Evolutionary conservation across 1,284 basidiomycete species (phyloP).

Genomic region (Malassezia globosa): DNA sequence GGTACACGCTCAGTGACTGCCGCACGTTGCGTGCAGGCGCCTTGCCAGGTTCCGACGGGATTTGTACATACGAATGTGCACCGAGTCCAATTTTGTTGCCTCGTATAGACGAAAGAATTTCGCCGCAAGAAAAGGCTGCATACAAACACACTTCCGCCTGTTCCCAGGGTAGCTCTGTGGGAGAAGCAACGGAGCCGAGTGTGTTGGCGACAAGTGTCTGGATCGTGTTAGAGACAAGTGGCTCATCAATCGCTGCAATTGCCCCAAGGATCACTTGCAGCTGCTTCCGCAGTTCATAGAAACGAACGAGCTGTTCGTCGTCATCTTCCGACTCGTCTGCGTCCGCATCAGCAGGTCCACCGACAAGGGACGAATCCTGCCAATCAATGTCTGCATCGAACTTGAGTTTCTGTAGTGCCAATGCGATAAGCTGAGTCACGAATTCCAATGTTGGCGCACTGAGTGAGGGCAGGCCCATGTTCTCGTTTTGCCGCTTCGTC

Average conservation of each 20-base stretch:
- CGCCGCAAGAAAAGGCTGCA: slow-evolving; percentile 84
- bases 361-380: slow-evolving; percentile 52
- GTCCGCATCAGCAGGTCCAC: slow-evolving; percentile 59
- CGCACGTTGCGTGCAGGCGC: slow-evolving; percentile 30
- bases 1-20: slow-evolving; percentile 26
- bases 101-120: slow-evolving; percentile 49
- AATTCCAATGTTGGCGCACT: slow-evolving; percentile 51
- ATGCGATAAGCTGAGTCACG: slow-evolving; percentile 65
- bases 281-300: slow-evolving; percentile 76
- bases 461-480: slow-evolving; percentile 12
- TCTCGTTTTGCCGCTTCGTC: slow-evolving; percentile 23
- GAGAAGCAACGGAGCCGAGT: slow-evolving; percentile 55
- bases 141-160: slow-evolving; percentile 85
- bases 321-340: slow-evolving; percentile 57
- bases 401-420: slow-evolving; percentile 64
- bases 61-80: slow-evolving; percentile 37
- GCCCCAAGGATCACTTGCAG: slow-evolving; percentile 71
- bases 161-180: slow-evolving; percentile 67
- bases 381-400: slow-evolving; percentile 64
- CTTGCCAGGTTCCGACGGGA: slow-evolving; percentile 28
- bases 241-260: slow-evolving; percentile 66
- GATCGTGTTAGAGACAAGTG: slow-evolving; percentile 64
- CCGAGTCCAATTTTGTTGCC: slow-evolving; percentile 39
- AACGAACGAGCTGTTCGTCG: slow-evolving; percentile 74
- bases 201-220: slow-evolving; percentile 63